Base-by-base conservation (phyloP, 331 rosid species). In the Erythrophleum ivorense region DNA sequence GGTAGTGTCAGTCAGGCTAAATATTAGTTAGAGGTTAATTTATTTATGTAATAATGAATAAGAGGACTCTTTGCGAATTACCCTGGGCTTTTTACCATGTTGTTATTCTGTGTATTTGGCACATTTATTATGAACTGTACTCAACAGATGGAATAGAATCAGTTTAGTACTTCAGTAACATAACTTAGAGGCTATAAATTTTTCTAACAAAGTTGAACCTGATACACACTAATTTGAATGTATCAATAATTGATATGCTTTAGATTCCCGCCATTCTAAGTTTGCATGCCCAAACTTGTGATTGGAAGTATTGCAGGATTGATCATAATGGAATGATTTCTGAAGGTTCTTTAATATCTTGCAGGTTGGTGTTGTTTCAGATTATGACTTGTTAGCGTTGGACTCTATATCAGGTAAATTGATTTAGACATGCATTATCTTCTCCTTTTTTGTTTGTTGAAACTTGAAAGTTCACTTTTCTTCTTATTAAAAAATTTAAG, bases 331-430 rank as follows among this genome's bases (percentile, higher is more conserved):
- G 73, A 68, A 66, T 83, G 82, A 80, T 65, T 45, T 46, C 9
- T 29, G 12, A 40, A 69, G 75, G 74, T 71, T 84, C 34, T 70
- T 80, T 58, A 58, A 68, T 43, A 34, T 43, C 71, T 18, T 79
- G 88, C 90, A 92, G 97, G 93, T 92, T 52, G 95, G 97, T 58
- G 90, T 92, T 80, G 93, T 92, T 82, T 92, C 97, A 12, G 97
- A 92, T 80, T 92, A 92, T 72, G 97, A 92, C 84, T 88, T 92
- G 84, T 84, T 90, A 81, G 95, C 95, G 67, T 78, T 92, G 84
- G 97, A 92, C 84, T 87, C 93, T 41, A 86, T 92, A 71, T 90
- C 92, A 73, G 97, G 95, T 92, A 31, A 79, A 36, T 18, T 49
- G 43, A 71, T 43, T 73, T 12, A 49, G 69, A 75, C 54, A 33